Conservation (phyloP, 495 filamentous ascomycete species). For the Aspergillus nanangensis region DNA sequence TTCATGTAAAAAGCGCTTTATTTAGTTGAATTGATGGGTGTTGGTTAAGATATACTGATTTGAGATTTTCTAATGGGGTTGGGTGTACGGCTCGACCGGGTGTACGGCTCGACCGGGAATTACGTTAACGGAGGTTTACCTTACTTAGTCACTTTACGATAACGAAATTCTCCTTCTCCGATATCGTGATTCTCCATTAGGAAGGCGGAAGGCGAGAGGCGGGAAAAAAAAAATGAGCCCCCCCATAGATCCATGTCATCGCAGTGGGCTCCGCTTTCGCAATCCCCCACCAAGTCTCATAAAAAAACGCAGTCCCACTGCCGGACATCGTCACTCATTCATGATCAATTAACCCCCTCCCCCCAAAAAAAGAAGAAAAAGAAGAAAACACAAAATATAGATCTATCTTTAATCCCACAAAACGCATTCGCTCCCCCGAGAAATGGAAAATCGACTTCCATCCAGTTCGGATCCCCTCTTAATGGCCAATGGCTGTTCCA, state of each 20-base stretch:
- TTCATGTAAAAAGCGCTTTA: no score
- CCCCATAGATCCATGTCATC: not conserved
- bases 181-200: constrained; percentile 9
- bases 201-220: constrained; percentile 25
- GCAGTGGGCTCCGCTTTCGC: constrained; percentile 35
- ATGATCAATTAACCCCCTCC: not conserved
- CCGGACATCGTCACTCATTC: constrained; percentile 2
- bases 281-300: constrained; percentile 21
- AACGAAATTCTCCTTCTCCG: constrained; percentile 2
- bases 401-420: no score
- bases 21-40: no score
- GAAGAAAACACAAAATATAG: no score
- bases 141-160: not conserved
- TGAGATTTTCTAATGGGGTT: no score
- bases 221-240: constrained; percentile 11
- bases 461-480: constrained; percentile 9
- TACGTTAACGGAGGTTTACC: not conserved
- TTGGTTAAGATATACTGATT: no score
- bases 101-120: no score
- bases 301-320: constrained; percentile 17
- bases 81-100: no score
- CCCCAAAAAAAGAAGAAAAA: no score
- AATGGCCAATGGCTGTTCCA: constrained; percentile 7
- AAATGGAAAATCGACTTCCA: constrained; percentile 14
- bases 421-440: constrained; percentile 1